Conservation (phyloP, 2,329 filamentous ascomycete species). For the Calonectria pteridis region DNA sequence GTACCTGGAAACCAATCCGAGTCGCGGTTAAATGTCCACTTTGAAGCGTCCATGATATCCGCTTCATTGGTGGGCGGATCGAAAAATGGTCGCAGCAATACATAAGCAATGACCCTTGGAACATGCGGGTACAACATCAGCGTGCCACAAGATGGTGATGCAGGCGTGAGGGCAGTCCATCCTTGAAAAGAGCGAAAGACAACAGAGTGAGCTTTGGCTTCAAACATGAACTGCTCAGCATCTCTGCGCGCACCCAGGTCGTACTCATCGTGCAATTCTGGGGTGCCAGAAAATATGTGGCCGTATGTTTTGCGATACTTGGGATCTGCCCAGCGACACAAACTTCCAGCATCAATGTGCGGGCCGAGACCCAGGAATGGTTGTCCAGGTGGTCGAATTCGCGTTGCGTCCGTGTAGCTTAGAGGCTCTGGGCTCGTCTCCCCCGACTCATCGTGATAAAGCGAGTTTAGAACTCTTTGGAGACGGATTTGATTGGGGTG, state of each 20-base stretch:
- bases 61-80: neutral
- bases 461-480: slow-evolving; percentile 51
- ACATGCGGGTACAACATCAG: slow-evolving; percentile 53
- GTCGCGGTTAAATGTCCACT: slow-evolving; percentile 35
- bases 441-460: slow-evolving; percentile 51
- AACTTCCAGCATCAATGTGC: slow-evolving; percentile 58
- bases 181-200: slow-evolving; percentile 56
- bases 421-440: slow-evolving; percentile 50
- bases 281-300: slow-evolving; percentile 52
- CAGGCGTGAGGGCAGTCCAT: slow-evolving; percentile 56
- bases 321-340: slow-evolving; percentile 57
- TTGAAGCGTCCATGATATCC: slow-evolving; percentile 45
- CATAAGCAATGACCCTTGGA: slow-evolving; percentile 8
- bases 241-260: slow-evolving; percentile 50
- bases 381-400: slow-evolving; percentile 52
- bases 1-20: slow-evolving; percentile 23
- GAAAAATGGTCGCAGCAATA: slow-evolving; percentile 24
- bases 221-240: slow-evolving; percentile 51
- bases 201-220: slow-evolving; percentile 51
- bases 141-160: slow-evolving; percentile 49
- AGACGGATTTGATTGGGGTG: slow-evolving; percentile 53
- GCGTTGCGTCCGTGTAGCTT: slow-evolving; percentile 53
- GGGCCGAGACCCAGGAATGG: slow-evolving; percentile 56
- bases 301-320: slow-evolving; percentile 53
- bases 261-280: slow-evolving; percentile 52